These are phyloP conservation scores for Ilyonectria sp. DNA, from an alignment of 2,329 filamentous ascomycete genomes.

Conservation along the genomic window DNA sequence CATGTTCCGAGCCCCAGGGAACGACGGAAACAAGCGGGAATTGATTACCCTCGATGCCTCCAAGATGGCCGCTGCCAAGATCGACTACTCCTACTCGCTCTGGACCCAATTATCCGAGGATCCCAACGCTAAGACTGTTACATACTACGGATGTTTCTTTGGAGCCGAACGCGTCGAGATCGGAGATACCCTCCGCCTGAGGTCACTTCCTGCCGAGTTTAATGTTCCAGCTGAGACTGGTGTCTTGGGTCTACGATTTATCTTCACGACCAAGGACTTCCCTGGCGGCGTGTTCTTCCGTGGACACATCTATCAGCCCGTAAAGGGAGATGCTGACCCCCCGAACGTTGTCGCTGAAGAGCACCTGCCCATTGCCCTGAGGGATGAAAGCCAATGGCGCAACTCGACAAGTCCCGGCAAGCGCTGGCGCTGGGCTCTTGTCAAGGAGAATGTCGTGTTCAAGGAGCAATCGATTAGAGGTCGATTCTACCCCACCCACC, in stretches of 20 bases:
- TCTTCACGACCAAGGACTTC: conserved; percentile 55
- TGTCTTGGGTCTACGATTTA: conserved; percentile 58
- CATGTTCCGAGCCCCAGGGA: conserved; percentile 51
- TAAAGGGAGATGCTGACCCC: conserved; percentile 45
- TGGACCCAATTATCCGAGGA: conserved; percentile 57
- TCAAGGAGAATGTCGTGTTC: conserved; percentile 62
- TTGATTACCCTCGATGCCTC: conserved; percentile 64
- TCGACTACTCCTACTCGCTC: conserved; percentile 66
- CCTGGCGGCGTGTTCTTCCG: conserved; percentile 58
- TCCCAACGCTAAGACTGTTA: conserved; percentile 50
- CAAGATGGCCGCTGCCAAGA: conserved; percentile 65
- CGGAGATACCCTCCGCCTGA: conserved; percentile 65
- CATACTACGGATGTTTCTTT: conserved; percentile 65
- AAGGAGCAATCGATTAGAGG: conserved; percentile 66
- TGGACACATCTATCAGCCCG: conserved; percentile 57
- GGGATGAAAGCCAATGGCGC: conserved; percentile 59
- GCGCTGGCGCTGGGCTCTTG: conserved; percentile 58
- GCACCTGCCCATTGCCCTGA: conserved; percentile 58
- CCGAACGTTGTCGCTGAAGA: conserved; percentile 54
- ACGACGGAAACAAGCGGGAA: conserved; percentile 57
- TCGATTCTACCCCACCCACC: conserved; percentile 71
- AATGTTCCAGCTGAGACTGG: conserved; percentile 50
- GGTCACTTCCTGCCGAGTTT: conserved; percentile 56
- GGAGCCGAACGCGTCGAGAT: conserved; percentile 66
- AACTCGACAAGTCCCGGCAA: conserved; percentile 51